phyloP scores from a whole-genome alignment of 1,139 yeast species.

The Saccharomycopsis phalli region DNA sequence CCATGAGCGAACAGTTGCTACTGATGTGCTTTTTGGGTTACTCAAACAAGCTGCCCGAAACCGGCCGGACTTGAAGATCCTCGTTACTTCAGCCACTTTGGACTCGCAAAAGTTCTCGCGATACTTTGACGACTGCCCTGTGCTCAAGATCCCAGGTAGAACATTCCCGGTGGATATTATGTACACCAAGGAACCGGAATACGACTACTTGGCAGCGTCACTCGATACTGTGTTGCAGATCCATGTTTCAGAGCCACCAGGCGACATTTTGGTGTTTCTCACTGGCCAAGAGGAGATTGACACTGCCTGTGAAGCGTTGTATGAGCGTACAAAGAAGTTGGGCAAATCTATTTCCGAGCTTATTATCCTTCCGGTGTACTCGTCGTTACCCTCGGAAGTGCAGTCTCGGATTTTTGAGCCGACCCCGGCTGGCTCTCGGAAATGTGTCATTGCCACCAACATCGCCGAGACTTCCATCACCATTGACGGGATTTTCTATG shows the following conservation, averaged over 20 bases:
- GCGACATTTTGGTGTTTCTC: constrained; percentile 77
- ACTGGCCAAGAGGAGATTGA: constrained; percentile 95
- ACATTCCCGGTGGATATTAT: constrained; percentile 81
- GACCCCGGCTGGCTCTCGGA: constrained; percentile 69
- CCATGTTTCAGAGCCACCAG: constrained; percentile 66
- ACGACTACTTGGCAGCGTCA: constrained; percentile 77
- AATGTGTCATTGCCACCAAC: constrained; percentile 89
- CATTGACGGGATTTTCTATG: constrained; percentile 83
- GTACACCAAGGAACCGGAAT: constrained; percentile 72
- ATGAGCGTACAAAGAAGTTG: constrained; percentile 55
- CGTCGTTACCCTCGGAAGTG: constrained; percentile 77
- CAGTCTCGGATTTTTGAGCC: constrained; percentile 83
- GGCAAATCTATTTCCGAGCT: constrained; percentile 60
- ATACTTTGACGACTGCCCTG: constrained; percentile 73
- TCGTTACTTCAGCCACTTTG: constrained; percentile 88
- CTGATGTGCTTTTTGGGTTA: constrained; percentile 84
- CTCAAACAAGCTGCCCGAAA: constrained; percentile 60
- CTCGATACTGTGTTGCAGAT: constrained; percentile 76
- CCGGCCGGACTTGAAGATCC: constrained; percentile 68
- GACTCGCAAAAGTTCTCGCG: constrained; percentile 76
- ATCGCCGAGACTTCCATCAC: constrained; percentile 97
- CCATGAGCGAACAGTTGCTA: constrained; percentile 90
- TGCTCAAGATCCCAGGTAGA: constrained; percentile 77
- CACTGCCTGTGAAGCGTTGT: constrained; percentile 70
- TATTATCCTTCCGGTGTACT: constrained; percentile 82